These are phyloP conservation scores for Ustilaginoidea virens DNA, from an alignment of 2,329 filamentous ascomycete genomes.

Conservation along the genomic window DNA sequence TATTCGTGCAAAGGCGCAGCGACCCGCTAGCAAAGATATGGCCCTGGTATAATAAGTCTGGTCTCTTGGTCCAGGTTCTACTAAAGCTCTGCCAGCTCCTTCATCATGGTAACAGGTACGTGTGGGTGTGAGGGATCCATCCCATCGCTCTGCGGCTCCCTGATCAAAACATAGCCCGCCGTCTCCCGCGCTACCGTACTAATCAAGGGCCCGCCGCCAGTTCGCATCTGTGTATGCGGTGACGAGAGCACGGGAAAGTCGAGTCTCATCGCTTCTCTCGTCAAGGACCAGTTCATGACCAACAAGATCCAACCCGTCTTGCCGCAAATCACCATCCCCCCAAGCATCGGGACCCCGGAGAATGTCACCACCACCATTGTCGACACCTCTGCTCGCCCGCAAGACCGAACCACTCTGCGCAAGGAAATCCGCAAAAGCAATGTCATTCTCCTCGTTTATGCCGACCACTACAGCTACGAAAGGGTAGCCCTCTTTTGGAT, in stretches of 20 bases:
- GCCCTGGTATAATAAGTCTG: slow-evolving; percentile 6
- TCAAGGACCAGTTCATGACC: slow-evolving; percentile 93
- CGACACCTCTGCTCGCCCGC: slow-evolving; percentile 88
- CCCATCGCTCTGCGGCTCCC: too few relatives aligned
- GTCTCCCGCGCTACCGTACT: too few relatives aligned
- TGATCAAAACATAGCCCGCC: too few relatives aligned
- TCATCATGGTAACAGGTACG: slow-evolving; percentile 5
- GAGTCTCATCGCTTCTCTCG: slow-evolving; percentile 82
- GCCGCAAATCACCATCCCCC: slow-evolving; percentile 87
- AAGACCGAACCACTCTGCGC: slow-evolving; percentile 77
- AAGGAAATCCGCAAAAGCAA: slow-evolving; percentile 96
- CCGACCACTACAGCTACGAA: slow-evolving; percentile 98
- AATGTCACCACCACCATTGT: slow-evolving; percentile 97
- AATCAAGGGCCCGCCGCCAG: too few relatives aligned
- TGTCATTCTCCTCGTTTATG: slow-evolving; percentile 91
- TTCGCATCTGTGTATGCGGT: slow-evolving; percentile 90
- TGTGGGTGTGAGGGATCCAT: too few relatives aligned
- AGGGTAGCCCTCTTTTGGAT: slow-evolving; percentile 95
- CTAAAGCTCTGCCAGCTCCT: slow-evolving; percentile 4
- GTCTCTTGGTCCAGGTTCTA: slow-evolving; percentile 2
- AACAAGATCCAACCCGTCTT: slow-evolving; percentile 92
- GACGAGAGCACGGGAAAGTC: slow-evolving; percentile 94
- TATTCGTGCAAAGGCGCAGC: too few relatives aligned
- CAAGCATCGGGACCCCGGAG: slow-evolving; percentile 81
- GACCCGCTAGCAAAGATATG: too few relatives aligned